A percentile compares a stretch with the other conserved stretches of the same genome.
These are phyloP conservation scores for Penicillium argentinense DNA, from an alignment of 495 filamentous ascomycete species.

Conservation along the genomic window DNA sequence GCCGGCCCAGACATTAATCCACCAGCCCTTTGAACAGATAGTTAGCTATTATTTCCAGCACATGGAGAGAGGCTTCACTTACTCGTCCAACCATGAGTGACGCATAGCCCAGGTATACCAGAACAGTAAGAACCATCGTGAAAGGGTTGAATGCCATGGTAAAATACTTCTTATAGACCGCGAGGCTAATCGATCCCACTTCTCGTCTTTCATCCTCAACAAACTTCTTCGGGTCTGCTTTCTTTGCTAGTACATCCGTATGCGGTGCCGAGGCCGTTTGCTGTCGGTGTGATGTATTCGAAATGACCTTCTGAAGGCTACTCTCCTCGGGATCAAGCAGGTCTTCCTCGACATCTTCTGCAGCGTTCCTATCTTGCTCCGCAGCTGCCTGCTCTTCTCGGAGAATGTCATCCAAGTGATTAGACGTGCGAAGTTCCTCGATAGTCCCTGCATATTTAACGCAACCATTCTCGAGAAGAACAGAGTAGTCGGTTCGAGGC, in stretches of 20 bases:
- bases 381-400: conserved; percentile 17
- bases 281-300: conserved; percentile 18
- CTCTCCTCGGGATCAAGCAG: conserved; percentile 13
- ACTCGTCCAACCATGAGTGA: conserved; percentile 37
- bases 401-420: conserved; percentile 28
- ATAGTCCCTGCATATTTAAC: conserved; percentile 31
- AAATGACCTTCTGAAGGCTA: conserved; percentile 27
- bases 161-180: conserved; percentile 66
- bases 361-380: background rate
- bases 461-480: conserved; percentile 65
- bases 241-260: conserved; percentile 33
- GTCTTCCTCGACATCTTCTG: conserved; percentile 4
- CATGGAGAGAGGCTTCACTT: conserved; percentile 4
- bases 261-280: conserved; percentile 36
- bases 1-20: conserved; percentile 68
- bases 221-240: conserved; percentile 62
- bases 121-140: conserved; percentile 14
- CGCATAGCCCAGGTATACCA: conserved; percentile 15
- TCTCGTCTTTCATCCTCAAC: conserved; percentile 72
- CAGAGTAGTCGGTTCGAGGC: conserved; percentile 66
- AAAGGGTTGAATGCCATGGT: conserved; percentile 58
- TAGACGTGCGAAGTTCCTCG: conserved; percentile 20
- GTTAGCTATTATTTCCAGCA: background rate
- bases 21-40: conserved; percentile 52
- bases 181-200: conserved; percentile 59